Percentiles rank a stretch among this genome's conserved stretches.
These are phyloP conservation scores for Monosporascus sp. DNA, from an alignment of 2,329 filamentous ascomycete species.

Conservation along the genomic window DNA sequence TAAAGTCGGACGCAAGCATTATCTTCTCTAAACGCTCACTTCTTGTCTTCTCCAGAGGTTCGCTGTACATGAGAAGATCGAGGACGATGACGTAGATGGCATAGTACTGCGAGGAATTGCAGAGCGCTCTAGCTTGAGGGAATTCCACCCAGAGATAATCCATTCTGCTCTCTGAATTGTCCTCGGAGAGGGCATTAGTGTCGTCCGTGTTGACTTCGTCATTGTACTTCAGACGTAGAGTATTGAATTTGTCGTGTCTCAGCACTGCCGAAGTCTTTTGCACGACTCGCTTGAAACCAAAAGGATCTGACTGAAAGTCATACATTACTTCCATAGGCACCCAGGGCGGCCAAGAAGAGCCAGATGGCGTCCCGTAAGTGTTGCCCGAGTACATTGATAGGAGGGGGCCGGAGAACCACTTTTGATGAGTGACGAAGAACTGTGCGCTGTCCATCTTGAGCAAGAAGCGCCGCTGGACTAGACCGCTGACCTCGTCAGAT, in stretches of 20 bases:
- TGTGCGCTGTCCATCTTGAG: constrained; percentile 97
- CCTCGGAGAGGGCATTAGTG: constrained; percentile 42
- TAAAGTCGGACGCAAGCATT: constrained; percentile 97
- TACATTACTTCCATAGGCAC: constrained; percentile 98
- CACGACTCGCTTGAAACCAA: constrained; percentile 96
- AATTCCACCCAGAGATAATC: constrained; percentile 98
- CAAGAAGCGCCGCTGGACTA: constrained; percentile 90
- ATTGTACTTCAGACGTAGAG: constrained; percentile 91
- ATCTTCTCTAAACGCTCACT: constrained; percentile 96
- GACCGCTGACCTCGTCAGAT: constrained; percentile 85
- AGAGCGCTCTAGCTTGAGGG: constrained; percentile 86
- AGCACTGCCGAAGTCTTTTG: constrained; percentile 93
- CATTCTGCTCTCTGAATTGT: constrained; percentile 70
- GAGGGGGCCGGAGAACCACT: constrained; percentile 78
- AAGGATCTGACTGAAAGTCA: constrained; percentile 87
- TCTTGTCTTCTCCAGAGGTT: constrained; percentile 94
- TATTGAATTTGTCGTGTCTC: constrained; percentile 97
- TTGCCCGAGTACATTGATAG: constrained; percentile 93
- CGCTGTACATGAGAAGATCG: constrained; percentile 91
- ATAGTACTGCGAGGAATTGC: constrained; percentile 96
- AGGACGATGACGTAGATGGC: constrained; percentile 97
- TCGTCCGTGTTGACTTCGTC: constrained; percentile 76
- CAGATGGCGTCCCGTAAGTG: constrained; percentile 78
- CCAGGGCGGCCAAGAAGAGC: constrained; percentile 95
- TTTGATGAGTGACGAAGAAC: constrained; percentile 94